Evolutionary conservation across 495 filamentous ascomycete species (phyloP).

Genomic region (Cladorrhinum samala): DNA sequence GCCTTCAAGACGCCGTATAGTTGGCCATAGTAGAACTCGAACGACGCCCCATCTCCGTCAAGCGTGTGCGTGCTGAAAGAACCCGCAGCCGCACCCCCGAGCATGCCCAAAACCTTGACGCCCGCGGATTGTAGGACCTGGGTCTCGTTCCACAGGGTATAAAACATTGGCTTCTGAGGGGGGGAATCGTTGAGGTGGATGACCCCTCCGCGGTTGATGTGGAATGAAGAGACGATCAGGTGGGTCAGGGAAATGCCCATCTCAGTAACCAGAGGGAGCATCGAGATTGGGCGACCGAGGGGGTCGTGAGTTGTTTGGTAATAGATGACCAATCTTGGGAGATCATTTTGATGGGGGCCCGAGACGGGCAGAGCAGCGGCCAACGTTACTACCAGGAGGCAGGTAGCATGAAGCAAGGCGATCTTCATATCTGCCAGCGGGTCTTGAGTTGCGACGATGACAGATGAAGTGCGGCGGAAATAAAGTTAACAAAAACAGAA

Average conservation of each 20-base stretch:
- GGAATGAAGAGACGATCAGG: conserved; percentile 69
- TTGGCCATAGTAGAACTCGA: conserved; percentile 62
- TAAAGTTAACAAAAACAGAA: too few relatives aligned
- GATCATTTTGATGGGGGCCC: too few relatives aligned
- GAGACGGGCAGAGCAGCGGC: neutral
- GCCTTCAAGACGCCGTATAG: conserved; percentile 53
- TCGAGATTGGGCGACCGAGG: conserved; percentile 55
- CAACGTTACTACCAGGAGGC: neutral
- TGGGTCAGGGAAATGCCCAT: conserved; percentile 54
- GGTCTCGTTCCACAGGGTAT: conserved; percentile 63
- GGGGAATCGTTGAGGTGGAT: conserved; percentile 73
- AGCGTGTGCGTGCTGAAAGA: conserved; percentile 51
- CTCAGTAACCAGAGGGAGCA: conserved; percentile 63
- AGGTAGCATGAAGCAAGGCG: neutral
- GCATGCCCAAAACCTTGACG: conserved; percentile 72
- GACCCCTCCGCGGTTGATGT: conserved; percentile 53
- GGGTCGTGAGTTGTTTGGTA: conserved; percentile 62
- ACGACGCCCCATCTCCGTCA: conserved; percentile 46
- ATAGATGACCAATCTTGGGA: conserved; percentile 53
- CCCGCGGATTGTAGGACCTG: conserved; percentile 51
- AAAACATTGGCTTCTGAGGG: conserved; percentile 47
- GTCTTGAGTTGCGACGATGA: too few relatives aligned
- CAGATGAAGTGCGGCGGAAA: too few relatives aligned
- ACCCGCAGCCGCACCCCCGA: conserved; percentile 72
- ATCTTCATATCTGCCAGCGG: too few relatives aligned